phyloP scores from a whole-genome alignment of 1,284 basidiomycete species.

The Cystobasidiaceae sp. region DNA sequence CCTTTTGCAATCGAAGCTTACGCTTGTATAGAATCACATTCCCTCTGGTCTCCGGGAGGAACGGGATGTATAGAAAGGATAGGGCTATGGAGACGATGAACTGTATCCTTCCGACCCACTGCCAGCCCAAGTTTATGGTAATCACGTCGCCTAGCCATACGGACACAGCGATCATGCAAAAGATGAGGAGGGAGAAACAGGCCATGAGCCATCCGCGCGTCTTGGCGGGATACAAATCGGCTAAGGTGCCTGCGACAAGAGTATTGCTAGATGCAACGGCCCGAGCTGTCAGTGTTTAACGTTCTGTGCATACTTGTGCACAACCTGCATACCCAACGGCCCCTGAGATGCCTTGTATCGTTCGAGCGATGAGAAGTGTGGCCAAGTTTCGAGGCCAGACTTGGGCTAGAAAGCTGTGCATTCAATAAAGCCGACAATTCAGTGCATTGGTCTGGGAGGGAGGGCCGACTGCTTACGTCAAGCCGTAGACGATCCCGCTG shows the following conservation, averaged over 20 bases:
- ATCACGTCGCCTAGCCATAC: conserved; percentile 33
- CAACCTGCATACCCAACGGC: conserved; percentile 35
- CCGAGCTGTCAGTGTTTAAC: background rate
- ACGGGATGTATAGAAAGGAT: background rate
- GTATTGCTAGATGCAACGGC: conserved; percentile 31
- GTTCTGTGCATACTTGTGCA: background rate
- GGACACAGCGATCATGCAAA: conserved; percentile 41
- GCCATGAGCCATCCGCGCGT: conserved; percentile 40
- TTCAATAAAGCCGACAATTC: background rate
- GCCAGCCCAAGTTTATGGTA: conserved; percentile 34
- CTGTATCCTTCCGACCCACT: conserved; percentile 43
- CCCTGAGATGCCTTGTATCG: conserved; percentile 41
- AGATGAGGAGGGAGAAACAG: conserved; percentile 29
- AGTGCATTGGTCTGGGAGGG: background rate
- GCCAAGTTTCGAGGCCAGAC: conserved; percentile 37
- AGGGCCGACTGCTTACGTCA: conserved; percentile 16
- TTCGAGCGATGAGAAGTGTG: conserved; percentile 40
- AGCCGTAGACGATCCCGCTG: conserved; percentile 40
- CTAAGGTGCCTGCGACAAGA: conserved; percentile 42
- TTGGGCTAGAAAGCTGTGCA: conserved; percentile 38
- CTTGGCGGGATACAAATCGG: conserved; percentile 12
- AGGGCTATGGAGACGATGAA: background rate
- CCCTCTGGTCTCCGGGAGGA: conserved; percentile 26
- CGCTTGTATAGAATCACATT: conserved; percentile 22
- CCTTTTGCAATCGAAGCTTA: conserved; percentile 5